Conservation (phyloP, 805 yeast species). For the Saccharomycopsis malanga region DNA sequence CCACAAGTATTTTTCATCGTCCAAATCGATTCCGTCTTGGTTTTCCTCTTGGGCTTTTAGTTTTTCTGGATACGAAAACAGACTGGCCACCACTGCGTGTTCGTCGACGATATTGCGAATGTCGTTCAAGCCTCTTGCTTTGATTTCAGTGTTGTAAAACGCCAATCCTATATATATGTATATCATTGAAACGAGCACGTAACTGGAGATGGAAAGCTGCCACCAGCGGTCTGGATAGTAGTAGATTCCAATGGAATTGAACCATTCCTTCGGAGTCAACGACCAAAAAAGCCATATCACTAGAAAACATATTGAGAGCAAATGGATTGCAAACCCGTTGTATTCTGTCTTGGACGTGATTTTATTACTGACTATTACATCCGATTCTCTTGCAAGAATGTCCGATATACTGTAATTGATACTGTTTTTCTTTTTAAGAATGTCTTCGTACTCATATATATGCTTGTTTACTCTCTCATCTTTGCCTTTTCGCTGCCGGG, state of each 20-base stretch:
- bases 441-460: slow-evolving; percentile 21
- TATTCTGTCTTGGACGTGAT: slow-evolving; percentile 65
- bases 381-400: slow-evolving; percentile 55
- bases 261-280: slow-evolving; percentile 51
- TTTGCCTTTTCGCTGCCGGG: neutral
- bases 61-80: neutral
- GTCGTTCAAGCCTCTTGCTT: slow-evolving; percentile 53
- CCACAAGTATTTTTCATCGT: slow-evolving; percentile 37
- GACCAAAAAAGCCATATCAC: slow-evolving; percentile 67
- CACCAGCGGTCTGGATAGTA: slow-evolving; percentile 90
- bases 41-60: neutral
- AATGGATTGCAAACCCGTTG: slow-evolving; percentile 78
- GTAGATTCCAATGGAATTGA: slow-evolving; percentile 47
- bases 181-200: slow-evolving; percentile 61
- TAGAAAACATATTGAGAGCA: slow-evolving; percentile 52
- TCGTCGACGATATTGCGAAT: slow-evolving; percentile 63
- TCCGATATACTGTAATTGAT: slow-evolving; percentile 33
- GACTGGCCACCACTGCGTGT: slow-evolving; percentile 34
- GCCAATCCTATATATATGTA: slow-evolving; percentile 66
- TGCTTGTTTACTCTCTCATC: neutral
- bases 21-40: slow-evolving; percentile 22
- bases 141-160: slow-evolving; percentile 67
- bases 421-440: slow-evolving; percentile 8
- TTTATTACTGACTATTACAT: slow-evolving; percentile 53
- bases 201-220: slow-evolving; percentile 75